A percentile compares a stretch with the other conserved stretches of the same genome.
phyloP scores from a whole-genome alignment of 2,329 filamentous ascomycete genomes.

The Pseudogymnoascus sp. region DNA sequence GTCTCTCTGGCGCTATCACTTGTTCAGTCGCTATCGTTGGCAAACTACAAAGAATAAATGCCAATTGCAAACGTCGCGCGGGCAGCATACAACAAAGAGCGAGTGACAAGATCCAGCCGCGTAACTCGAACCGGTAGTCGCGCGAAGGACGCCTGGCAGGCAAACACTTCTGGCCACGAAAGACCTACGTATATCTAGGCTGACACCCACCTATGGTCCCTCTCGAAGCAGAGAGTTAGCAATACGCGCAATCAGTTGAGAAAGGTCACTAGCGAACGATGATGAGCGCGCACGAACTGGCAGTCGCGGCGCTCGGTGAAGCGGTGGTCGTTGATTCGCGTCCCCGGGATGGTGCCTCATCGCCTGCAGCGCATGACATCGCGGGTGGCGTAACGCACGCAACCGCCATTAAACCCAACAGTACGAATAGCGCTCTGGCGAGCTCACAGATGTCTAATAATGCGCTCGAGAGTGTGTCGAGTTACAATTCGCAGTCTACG shows the following conservation, averaged over 20 bases:
- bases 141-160: conserved; percentile 5
- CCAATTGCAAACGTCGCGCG: conserved; percentile 8
- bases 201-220: background rate
- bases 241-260: conserved; percentile 2
- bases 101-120: background rate
- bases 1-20: background rate
- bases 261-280: background rate
- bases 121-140: background rate
- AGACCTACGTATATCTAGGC: conserved; percentile 3
- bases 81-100: background rate
- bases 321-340: conserved; percentile 16
- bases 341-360: conserved; percentile 20
- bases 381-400: conserved; percentile 24
- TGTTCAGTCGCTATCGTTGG: background rate
- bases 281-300: conserved; percentile 27
- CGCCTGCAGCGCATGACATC: conserved; percentile 20
- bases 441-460: background rate
- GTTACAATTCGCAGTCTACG: conserved; percentile 17
- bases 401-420: conserved; percentile 22
- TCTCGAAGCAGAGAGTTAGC: conserved; percentile 7
- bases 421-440: background rate
- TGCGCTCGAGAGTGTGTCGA: background rate
- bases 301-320: conserved; percentile 26
- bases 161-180: background rate
- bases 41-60: background rate